Percentiles rank a stretch among this genome's conserved stretches.
Evolutionary conservation across 2,329 filamentous ascomycete genomes (phyloP).

Genomic region (Eutypa lata): DNA sequence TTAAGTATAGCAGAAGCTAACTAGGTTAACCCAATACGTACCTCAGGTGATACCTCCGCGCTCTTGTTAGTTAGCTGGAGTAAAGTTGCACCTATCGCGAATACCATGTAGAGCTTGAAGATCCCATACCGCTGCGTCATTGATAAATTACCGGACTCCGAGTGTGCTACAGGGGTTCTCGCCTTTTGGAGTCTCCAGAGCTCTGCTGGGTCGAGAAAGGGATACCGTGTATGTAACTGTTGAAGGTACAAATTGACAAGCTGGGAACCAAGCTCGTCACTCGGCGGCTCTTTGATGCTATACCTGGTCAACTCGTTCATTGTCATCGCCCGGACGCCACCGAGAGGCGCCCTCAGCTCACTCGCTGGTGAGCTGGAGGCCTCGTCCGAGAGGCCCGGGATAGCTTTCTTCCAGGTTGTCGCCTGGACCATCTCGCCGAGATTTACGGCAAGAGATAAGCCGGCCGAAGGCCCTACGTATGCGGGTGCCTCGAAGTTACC

Average conservation of each 20-base stretch:
- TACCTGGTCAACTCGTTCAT: slow-evolving; percentile 39
- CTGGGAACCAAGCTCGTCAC: slow-evolving; percentile 40
- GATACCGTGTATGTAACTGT: slow-evolving; percentile 45
- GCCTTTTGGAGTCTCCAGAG: slow-evolving; percentile 41
- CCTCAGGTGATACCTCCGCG: slow-evolving; percentile 36
- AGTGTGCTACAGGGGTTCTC: slow-evolving; percentile 33
- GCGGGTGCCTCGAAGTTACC: slow-evolving; percentile 42
- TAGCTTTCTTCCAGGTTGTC: slow-evolving; percentile 50
- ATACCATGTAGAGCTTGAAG: slow-evolving; percentile 50
- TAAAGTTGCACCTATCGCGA: slow-evolving; percentile 48
- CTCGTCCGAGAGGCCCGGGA: slow-evolving; percentile 20
- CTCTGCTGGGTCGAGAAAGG: slow-evolving; percentile 44
- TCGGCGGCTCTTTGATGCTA: slow-evolving; percentile 39
- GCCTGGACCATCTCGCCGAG: slow-evolving; percentile 52
- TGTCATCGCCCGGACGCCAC: slow-evolving; percentile 24
- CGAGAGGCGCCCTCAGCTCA: not conserved
- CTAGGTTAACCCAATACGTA: slow-evolving; percentile 18
- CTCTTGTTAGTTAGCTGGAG: slow-evolving; percentile 45
- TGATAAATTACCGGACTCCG: slow-evolving; percentile 31
- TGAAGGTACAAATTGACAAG: slow-evolving; percentile 44
- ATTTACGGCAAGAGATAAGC: slow-evolving; percentile 45
- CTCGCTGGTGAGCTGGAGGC: not conserved
- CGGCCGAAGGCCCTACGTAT: slow-evolving; percentile 48
- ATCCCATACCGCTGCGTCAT: slow-evolving; percentile 37
- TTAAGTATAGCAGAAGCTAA: too few relatives aligned